phyloP scores from a whole-genome alignment of 75 land plant species.

The Cunninghamia lanceolata region DNA sequence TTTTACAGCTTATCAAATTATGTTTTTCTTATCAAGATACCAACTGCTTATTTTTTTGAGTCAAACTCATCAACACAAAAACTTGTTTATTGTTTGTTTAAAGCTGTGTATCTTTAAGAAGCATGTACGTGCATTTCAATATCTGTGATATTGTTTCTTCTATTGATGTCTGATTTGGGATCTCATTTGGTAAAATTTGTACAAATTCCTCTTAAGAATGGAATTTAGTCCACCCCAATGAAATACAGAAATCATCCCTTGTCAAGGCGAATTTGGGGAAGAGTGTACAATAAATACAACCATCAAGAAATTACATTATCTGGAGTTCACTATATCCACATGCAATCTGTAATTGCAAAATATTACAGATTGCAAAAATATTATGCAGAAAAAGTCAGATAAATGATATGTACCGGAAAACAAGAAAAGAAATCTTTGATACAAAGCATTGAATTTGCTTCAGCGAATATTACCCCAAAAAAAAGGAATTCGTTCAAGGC shows the following conservation, averaged over 20 bases:
- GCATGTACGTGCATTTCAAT: neutral
- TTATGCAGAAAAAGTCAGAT: neutral
- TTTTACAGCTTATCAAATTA: no score
- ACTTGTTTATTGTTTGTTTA: neutral
- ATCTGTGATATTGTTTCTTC: neutral
- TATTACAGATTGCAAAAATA: neutral
- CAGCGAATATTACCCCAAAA: neutral
- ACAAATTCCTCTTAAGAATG: neutral
- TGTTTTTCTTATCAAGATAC: no score
- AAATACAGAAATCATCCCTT: neutral
- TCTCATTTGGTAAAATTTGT: neutral
- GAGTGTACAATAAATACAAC: neutral
- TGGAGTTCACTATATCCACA: neutral
- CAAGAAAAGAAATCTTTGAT: neutral
- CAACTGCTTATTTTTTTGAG: no score
- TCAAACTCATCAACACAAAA: no score
- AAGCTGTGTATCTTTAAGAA: neutral
- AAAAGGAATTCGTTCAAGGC: neutral
- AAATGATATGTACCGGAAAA: neutral
- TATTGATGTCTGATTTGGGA: neutral
- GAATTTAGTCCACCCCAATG: neutral
- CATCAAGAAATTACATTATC: neutral
- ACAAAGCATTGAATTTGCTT: constrained; percentile 1
- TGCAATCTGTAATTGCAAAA: neutral
- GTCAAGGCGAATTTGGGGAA: neutral